Evolutionary conservation across 108 stramenopile genomes (phyloP).

Genomic region (Fistulifera pelliculosa): DNA sequence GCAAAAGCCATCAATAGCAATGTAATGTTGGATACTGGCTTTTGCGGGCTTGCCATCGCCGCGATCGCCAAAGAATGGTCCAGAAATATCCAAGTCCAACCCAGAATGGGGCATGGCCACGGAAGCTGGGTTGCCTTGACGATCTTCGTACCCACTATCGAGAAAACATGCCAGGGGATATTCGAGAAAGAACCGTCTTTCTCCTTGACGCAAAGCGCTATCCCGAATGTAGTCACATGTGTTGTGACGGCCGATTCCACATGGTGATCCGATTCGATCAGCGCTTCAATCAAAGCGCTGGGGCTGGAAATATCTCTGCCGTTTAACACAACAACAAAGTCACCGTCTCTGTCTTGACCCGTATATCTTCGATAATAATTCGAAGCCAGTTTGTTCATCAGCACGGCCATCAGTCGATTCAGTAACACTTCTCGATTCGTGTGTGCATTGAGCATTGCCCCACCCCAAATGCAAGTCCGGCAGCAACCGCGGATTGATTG

Average conservation of each 20-base stretch:
- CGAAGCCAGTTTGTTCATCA: conserved; percentile 29
- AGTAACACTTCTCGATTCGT: conserved; percentile 28
- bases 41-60: conserved; percentile 6
- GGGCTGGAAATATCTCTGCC: conserved; percentile 15
- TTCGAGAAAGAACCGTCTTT: conserved; percentile 28
- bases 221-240: conserved; percentile 30
- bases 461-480: conserved; percentile 29
- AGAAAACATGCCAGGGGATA: conserved; percentile 23
- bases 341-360: conserved; percentile 17
- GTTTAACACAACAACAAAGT: background rate
- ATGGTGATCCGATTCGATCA: conserved; percentile 23
- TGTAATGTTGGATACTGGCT: conserved; percentile 34
- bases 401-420: conserved; percentile 25
- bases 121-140: conserved; percentile 13
- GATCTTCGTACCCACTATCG: conserved; percentile 22
- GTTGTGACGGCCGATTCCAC: conserved; percentile 25
- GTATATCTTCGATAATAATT: conserved; percentile 15
- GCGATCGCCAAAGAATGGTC: conserved; percentile 20
- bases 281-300: conserved; percentile 21
- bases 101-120: conserved; percentile 26
- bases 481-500: conserved; percentile 23
- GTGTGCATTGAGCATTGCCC: conserved; percentile 25
- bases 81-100: conserved; percentile 23
- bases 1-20: conserved; percentile 35
- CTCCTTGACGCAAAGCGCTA: conserved; percentile 36